phyloP scores from a whole-genome alignment of 1,284 basidiomycete species.

The Malassezia nana region DNA sequence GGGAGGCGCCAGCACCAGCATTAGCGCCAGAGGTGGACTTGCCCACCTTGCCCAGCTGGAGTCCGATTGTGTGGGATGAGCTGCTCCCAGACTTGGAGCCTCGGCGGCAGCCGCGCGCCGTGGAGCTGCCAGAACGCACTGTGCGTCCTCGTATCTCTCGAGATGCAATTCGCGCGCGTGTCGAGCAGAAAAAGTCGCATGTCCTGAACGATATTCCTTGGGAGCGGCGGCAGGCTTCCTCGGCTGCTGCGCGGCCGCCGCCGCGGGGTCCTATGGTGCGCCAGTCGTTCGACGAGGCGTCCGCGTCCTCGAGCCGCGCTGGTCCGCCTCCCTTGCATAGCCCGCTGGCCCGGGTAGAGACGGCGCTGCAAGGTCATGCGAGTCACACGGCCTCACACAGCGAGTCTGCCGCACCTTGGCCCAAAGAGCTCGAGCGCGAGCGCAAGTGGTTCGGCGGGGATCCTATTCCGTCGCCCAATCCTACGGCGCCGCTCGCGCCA shows the following conservation, averaged over 20 bases:
- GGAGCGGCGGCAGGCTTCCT: not conserved
- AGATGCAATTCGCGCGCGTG: constrained; percentile 38
- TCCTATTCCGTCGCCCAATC: not conserved
- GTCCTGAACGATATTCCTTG: not conserved
- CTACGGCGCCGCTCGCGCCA: not conserved
- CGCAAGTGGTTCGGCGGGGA: constrained; percentile 8
- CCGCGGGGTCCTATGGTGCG: not conserved
- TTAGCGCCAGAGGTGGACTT: constrained; percentile 9
- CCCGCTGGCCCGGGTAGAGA: not conserved
- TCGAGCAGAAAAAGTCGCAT: constrained; percentile 4
- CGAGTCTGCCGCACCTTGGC: not conserved
- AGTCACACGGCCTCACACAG: not conserved
- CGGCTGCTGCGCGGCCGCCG: not conserved
- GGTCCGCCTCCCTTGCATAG: constrained; percentile 2
- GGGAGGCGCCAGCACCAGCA: not conserved
- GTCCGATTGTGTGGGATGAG: constrained; percentile 28
- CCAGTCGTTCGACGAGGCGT: constrained; percentile 5
- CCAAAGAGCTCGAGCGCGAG: constrained; percentile 7
- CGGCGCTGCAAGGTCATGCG: not conserved
- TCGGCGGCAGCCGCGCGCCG: not conserved
- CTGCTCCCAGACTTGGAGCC: constrained; percentile 3
- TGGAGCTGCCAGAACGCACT: constrained; percentile 5
- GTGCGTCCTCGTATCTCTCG: constrained; percentile 42
- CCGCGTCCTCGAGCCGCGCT: constrained; percentile 15
- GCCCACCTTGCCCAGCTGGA: constrained; percentile 40